Evolutionary conservation across 176 grass and related monocot genomes (phyloP), one percentile per base, ranked within the genome.

Genomic region (Tillandsia fasciculata): DNA sequence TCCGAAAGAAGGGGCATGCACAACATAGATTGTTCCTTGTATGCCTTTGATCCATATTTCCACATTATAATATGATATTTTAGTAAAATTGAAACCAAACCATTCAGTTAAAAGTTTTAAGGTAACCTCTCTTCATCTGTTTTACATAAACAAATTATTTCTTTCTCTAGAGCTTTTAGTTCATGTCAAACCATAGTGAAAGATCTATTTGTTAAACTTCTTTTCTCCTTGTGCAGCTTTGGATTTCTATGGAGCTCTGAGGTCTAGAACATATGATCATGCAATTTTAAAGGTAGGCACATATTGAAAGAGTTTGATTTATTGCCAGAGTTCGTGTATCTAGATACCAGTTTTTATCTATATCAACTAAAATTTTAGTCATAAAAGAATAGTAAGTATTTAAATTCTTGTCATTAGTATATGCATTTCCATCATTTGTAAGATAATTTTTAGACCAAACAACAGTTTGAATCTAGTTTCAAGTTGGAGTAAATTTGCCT

Each of bases 241-340:
- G 63, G 94, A 99, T 75, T 93, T 99, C 48, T 93, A 90, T 85
- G 94, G 89, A 77, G 94, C 84, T 82, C 69, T 99, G 73, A 87
- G 94, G 54, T 90, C 94, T 0, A 93, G 81, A 68, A 93, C 94
- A 74, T 93, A 97, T 78, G 89, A 99, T 65, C 64, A 42, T 72
- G 76, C 89, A 73, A 99, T 99, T 65, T 86, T 87, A 54, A 54
- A 99, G 94, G 94, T 93, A 59, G 7, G 14, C 14, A 9, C 20
- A 20, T 59, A 18, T 59, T 59, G 54, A 17, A 17, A 18, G 54
- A 59, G n/a, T 22, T 59, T 15, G 20, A 59, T 59, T 59, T 8
- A 59, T 59, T 17, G 14, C 9, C 20, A 18, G 12, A 17, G 79
- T 68, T 69, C 0, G 10, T 64, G 53, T 47, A 56, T 56, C 15